These are phyloP conservation scores for Trichoderma pleuroti DNA, from an alignment of 2,329 filamentous ascomycete genomes.

Conservation along the genomic window DNA sequence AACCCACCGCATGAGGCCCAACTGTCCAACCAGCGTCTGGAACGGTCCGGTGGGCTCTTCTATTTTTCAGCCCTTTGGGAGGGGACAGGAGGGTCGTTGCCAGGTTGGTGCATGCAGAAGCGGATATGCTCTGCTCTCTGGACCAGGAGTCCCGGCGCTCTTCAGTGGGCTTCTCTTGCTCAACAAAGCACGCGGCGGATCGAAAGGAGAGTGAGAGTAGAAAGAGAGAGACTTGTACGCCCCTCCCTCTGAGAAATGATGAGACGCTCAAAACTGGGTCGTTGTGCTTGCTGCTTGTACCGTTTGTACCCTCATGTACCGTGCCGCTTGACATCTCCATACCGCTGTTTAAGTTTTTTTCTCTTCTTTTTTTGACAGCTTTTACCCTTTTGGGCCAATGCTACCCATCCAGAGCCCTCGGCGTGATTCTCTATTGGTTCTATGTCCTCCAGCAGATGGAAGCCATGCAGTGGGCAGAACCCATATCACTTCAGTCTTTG, in stretches of 20 bases:
- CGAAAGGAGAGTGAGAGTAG: not conserved
- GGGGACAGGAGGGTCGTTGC: not conserved
- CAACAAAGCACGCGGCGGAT: not conserved
- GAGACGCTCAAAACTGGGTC: not conserved
- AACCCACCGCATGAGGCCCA: slow-evolving; percentile 2
- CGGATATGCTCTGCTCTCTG: not conserved
- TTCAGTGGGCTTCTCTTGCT: not conserved
- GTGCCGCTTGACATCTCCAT: not conserved
- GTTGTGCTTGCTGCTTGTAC: not conserved
- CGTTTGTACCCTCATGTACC: not conserved
- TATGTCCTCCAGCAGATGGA: not conserved
- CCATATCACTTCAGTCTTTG: not conserved
- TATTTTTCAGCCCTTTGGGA: not conserved
- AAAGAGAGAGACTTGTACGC: not conserved
- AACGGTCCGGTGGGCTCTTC: not conserved
- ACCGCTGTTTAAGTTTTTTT: not conserved
- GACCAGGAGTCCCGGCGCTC: not conserved
- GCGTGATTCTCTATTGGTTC: not conserved
- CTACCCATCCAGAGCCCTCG: not conserved
- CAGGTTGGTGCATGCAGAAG: slow-evolving; percentile 1
- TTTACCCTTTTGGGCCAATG: not conserved
- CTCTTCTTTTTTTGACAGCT: not conserved
- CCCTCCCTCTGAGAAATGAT: not conserved
- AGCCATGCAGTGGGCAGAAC: not conserved
- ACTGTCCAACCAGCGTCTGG: slow-evolving; percentile 7